These are phyloP conservation scores for Penicillium manginii DNA, from an alignment of 495 filamentous ascomycete species.

Conservation along the genomic window DNA sequence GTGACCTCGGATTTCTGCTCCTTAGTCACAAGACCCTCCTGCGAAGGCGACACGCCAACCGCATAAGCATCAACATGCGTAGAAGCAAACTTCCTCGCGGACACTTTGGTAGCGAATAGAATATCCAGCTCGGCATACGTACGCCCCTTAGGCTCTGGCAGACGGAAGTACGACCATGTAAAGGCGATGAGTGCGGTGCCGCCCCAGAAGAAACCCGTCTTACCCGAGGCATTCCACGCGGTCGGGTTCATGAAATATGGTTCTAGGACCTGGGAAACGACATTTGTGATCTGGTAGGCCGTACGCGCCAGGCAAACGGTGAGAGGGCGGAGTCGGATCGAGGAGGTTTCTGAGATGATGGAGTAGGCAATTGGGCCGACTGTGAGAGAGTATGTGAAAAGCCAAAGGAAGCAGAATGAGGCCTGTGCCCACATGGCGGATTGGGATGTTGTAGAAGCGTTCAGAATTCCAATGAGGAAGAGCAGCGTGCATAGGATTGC, in stretches of 20 bases:
- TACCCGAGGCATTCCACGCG: constrained; percentile 68
- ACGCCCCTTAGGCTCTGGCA: constrained; percentile 67
- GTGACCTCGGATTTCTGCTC: not conserved
- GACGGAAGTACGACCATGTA: constrained; percentile 68
- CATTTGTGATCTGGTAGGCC: constrained; percentile 66
- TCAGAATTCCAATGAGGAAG: constrained; percentile 68
- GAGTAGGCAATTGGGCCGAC: constrained; percentile 75
- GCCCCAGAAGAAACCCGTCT: constrained; percentile 72
- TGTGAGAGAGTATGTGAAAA: constrained; percentile 67
- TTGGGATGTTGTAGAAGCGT: constrained; percentile 51
- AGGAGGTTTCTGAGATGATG: constrained; percentile 71
- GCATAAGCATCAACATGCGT: constrained; percentile 62
- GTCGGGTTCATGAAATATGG: constrained; percentile 71
- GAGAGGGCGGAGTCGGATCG: constrained; percentile 67
- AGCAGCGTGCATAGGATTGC: constrained; percentile 59
- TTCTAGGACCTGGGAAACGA: constrained; percentile 65
- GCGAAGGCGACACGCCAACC: constrained; percentile 15
- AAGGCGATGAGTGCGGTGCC: constrained; percentile 65
- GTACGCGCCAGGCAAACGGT: constrained; percentile 66
- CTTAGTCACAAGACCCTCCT: constrained; percentile 22
- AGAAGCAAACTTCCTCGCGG: constrained; percentile 62
- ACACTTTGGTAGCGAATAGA: constrained; percentile 61
- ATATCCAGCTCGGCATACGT: constrained; percentile 72
- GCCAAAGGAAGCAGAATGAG: constrained; percentile 66
- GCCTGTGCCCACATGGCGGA: constrained; percentile 42